These are phyloP conservation scores for Sinapis alba DNA, from an alignment of 441 rosid genomes.

Conservation along the genomic window DNA sequence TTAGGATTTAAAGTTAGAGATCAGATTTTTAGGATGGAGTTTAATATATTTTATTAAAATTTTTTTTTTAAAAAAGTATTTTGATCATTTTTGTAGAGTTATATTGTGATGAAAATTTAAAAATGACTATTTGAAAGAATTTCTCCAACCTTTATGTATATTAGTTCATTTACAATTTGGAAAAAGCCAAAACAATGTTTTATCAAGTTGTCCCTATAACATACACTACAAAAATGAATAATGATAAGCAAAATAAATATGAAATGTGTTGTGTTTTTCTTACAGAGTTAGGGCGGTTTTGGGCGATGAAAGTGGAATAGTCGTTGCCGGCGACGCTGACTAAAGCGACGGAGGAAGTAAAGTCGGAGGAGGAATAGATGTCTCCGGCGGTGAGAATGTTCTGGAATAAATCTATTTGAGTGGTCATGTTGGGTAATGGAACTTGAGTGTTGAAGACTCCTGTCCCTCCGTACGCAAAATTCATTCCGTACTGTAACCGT, in stretches of 20 bases:
- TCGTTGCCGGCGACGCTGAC: slow-evolving; percentile 76
- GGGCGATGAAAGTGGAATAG: slow-evolving; percentile 50
- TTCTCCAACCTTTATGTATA: no score
- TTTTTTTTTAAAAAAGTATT: no score
- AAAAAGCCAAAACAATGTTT: no score
- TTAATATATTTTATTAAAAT: no score
- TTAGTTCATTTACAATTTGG: neutral
- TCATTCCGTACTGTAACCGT: slow-evolving; percentile 25
- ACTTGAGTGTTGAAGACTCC: slow-evolving; percentile 68
- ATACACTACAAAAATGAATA: neutral
- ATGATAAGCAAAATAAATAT: neutral
- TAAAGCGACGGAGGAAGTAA: slow-evolving; percentile 55
- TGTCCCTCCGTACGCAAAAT: slow-evolving; percentile 88
- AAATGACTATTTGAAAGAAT: no score
- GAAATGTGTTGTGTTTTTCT: neutral
- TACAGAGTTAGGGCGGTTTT: slow-evolving; percentile 56
- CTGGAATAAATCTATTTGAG: slow-evolving; percentile 66
- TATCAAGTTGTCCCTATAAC: neutral
- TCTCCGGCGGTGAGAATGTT: slow-evolving; percentile 43
- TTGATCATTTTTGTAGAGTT: no score
- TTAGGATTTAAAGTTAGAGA: no score
- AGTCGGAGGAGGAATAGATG: slow-evolving; percentile 41
- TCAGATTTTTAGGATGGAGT: no score
- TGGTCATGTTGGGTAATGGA: slow-evolving; percentile 74
- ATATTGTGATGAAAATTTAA: no score